phyloP scores from a whole-genome alignment of 208 protist genomes.

The Spongospora subterranea region DNA sequence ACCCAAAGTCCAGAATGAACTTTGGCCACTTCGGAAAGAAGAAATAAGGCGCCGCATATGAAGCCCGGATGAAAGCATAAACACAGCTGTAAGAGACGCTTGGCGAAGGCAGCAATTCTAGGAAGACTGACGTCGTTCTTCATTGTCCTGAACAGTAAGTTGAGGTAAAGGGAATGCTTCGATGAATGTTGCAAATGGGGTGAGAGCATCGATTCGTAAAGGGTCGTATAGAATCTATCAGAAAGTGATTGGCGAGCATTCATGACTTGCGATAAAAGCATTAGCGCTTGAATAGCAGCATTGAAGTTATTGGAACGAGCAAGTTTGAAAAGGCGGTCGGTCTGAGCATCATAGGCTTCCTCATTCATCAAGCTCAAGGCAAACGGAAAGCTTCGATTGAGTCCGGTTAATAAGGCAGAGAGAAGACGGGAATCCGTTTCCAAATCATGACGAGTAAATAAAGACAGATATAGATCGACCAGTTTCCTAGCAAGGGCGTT shows the following conservation, averaged over 20 bases:
- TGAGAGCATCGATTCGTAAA: slow-evolving; percentile 61
- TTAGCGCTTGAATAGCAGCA: slow-evolving; percentile 58
- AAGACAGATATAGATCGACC: slow-evolving; percentile 55
- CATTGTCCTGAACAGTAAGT: slow-evolving; percentile 62
- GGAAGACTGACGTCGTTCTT: slow-evolving; percentile 54
- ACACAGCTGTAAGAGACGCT: slow-evolving; percentile 67
- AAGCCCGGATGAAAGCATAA: slow-evolving; percentile 18
- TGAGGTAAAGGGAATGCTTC: slow-evolving; percentile 58
- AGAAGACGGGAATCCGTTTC: slow-evolving; percentile 57
- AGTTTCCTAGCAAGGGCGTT: slow-evolving; percentile 55
- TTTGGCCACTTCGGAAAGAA: slow-evolving; percentile 54
- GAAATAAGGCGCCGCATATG: slow-evolving; percentile 58
- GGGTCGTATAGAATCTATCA: slow-evolving; percentile 56
- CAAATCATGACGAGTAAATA: slow-evolving; percentile 56
- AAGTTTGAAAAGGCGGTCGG: slow-evolving; percentile 30
- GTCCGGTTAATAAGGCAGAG: slow-evolving; percentile 65
- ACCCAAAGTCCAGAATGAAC: background rate
- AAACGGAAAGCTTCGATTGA: slow-evolving; percentile 67
- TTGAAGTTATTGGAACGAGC: slow-evolving; percentile 53
- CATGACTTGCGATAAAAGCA: slow-evolving; percentile 61
- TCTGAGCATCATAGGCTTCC: slow-evolving; percentile 53
- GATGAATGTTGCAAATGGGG: slow-evolving; percentile 16
- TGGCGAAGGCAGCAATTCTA: slow-evolving; percentile 64
- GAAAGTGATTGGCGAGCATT: background rate
- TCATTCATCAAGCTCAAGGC: slow-evolving; percentile 4